These are phyloP conservation scores for Trichoderma pleuroti DNA, from an alignment of 2,329 filamentous ascomycete species.

Conservation along the genomic window DNA sequence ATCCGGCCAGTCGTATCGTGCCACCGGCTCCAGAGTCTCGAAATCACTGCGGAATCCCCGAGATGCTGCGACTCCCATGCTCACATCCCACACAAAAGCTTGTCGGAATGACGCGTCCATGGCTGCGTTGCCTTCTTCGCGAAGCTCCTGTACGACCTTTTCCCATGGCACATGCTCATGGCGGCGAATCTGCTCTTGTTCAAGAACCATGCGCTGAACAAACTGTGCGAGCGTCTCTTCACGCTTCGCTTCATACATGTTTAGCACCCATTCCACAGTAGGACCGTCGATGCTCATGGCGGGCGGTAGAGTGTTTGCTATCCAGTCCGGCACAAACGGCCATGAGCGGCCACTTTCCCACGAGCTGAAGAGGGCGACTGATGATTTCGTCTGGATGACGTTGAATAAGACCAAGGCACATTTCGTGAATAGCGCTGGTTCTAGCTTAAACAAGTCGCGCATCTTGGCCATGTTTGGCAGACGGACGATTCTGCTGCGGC, in stretches of 20 bases:
- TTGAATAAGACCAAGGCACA: slow-evolving; percentile 35
- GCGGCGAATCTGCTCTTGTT: slow-evolving; percentile 26
- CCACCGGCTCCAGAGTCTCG: slow-evolving; percentile 29
- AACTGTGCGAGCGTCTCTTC: slow-evolving; percentile 31
- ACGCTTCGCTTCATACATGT: slow-evolving; percentile 29
- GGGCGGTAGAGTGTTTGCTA: slow-evolving; percentile 33
- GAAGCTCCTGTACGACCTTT: slow-evolving; percentile 29
- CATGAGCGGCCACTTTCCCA: slow-evolving; percentile 36
- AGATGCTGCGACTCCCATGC: slow-evolving; percentile 28
- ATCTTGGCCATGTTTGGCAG: slow-evolving; percentile 28
- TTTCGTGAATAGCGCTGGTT: slow-evolving; percentile 31
- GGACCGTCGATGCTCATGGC: slow-evolving; percentile 38
- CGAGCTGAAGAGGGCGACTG: slow-evolving; percentile 33
- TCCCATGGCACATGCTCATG: slow-evolving; percentile 37
- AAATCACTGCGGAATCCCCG: slow-evolving; percentile 23
- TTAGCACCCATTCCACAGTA: slow-evolving; percentile 36
- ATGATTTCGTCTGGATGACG: slow-evolving; percentile 30
- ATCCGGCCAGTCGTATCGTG: slow-evolving; percentile 38
- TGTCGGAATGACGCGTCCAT: slow-evolving; percentile 36
- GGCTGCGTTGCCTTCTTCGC: slow-evolving; percentile 33
- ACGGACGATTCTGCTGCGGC: slow-evolving; percentile 30
- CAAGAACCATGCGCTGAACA: slow-evolving; percentile 27
- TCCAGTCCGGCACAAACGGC: slow-evolving; percentile 38
- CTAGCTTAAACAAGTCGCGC: slow-evolving; percentile 23
- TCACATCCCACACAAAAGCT: slow-evolving; percentile 39